A percentile compares a stretch with the other conserved stretches of the same genome.
phyloP scores from a whole-genome alignment of 2,329 filamentous ascomycete genomes.

The Hypoxylon sp. region DNA sequence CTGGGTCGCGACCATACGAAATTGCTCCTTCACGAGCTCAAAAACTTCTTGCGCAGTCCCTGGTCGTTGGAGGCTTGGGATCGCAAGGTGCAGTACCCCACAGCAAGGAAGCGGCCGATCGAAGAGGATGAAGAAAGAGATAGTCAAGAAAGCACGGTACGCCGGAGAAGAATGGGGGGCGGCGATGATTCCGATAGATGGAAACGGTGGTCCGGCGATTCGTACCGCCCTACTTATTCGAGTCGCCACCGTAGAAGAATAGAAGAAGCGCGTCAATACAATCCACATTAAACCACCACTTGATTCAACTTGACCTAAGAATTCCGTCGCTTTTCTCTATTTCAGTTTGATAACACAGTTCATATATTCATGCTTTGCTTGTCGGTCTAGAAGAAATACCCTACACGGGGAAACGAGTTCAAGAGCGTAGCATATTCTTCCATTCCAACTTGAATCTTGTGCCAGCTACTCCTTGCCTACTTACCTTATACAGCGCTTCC shows the following conservation, averaged over 20 bases:
- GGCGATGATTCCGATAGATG: slow-evolving; percentile 15
- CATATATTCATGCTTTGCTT: neutral
- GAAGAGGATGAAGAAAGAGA: slow-evolving; percentile 16
- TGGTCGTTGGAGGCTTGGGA: slow-evolving; percentile 86
- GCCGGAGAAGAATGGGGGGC: slow-evolving; percentile 12
- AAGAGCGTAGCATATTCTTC: neutral
- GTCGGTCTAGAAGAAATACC: neutral
- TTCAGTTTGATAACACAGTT: neutral
- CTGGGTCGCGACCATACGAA: slow-evolving; percentile 80
- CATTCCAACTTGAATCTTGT: neutral
- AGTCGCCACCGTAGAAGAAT: slow-evolving; percentile 19
- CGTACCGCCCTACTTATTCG: slow-evolving; percentile 47
- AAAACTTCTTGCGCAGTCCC: slow-evolving; percentile 86
- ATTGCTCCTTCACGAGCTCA: slow-evolving; percentile 87
- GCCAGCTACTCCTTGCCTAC: neutral
- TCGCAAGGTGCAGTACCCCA: slow-evolving; percentile 78
- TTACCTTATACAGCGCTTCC: neutral
- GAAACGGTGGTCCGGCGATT: slow-evolving; percentile 42
- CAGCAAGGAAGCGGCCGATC: slow-evolving; percentile 33
- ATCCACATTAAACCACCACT: slow-evolving; percentile 14
- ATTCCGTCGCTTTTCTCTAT: neutral
- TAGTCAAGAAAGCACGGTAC: neutral
- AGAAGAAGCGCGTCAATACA: slow-evolving; percentile 18
- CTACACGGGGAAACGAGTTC: neutral
- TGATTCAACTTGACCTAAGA: neutral